Base-by-base conservation (phyloP, 1,284 basidiomycete species). In the Melanopsichium pennsylvanicum region DNA sequence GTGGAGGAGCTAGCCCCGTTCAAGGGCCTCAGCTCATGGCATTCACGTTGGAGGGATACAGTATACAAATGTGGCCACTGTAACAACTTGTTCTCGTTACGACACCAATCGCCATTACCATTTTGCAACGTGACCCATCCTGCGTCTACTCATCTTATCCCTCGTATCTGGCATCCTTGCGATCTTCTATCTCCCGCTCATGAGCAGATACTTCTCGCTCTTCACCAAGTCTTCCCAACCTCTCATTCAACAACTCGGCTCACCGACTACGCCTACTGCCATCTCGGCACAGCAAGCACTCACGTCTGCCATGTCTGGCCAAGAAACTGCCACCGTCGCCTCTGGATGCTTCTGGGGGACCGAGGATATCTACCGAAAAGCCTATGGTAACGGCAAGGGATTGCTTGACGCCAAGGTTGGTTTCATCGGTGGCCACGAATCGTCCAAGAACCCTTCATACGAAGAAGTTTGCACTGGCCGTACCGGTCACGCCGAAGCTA, bases 401-500 rank as follows among this genome's bases (percentile, higher is more conserved):
- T 64, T 78, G 13, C 22, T 74, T 15, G 71, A 72, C 21, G 71
- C 70, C 31, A 71, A 74, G 45, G 76, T 78, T 27, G 76, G 76
- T 27, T 78, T 71, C 58, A 76, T 76, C 34, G 76, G 79, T 26
- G 79, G 79, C 22, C 21, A 43, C 22, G 70, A 74, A 32, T 72
- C 72, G 21, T 67, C 61, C 60, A 68, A 77, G 49, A 72, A 79
- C 43, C 79, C 80, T 72, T 83, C 83, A 48, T 97, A 97, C 81
- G 82, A 84, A 42, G 83, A 88, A 35, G 93, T 97, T 16, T 72
- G 79, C 66, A 83, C 85, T 6, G 93, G 93, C 3, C 73, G 82
- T 15, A 97, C 95, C 1, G 87, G 89, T 34, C 93, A 97, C 80
- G 95, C 95, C 4, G 95, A 98, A 83, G 89, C 92, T 1, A 83